phyloP scores from a whole-genome alignment of 2,329 filamentous ascomycete genomes.

The Paramyrothecium sp. region DNA sequence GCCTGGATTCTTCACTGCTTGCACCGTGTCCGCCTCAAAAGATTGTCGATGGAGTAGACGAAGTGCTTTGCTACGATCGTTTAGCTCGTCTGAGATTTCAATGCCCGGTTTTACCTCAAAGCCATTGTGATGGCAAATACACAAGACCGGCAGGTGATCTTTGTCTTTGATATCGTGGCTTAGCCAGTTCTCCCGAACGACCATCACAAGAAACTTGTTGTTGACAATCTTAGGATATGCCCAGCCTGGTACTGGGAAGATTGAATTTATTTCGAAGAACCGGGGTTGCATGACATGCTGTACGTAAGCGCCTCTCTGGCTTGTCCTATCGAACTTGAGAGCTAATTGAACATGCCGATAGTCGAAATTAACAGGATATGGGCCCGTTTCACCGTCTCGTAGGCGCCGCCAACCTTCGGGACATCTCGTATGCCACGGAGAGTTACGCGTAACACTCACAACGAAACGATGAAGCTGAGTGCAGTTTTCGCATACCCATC shows the following conservation, averaged over 20 bases:
- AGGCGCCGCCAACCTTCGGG: neutral
- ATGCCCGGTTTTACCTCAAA: neutral
- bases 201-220: neutral
- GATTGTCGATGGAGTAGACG: neutral
- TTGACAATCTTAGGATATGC: neutral
- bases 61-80: neutral
- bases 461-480: neutral
- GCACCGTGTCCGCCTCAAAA: neutral
- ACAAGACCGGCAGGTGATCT: neutral
- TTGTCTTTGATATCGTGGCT: neutral
- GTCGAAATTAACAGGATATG: neutral
- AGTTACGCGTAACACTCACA: neutral
- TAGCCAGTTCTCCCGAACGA: neutral
- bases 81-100: no score
- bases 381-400: neutral
- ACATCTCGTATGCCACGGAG: neutral
- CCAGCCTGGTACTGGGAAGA: neutral
- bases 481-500: conserved; percentile 2
- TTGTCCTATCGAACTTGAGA: neutral
- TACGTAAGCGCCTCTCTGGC: neutral
- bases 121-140: neutral
- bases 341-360: neutral
- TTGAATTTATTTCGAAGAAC: neutral
- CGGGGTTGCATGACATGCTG: neutral
- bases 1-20: neutral